phyloP scores from a whole-genome alignment of 1,284 basidiomycete genomes.

The Heterobasidion irregulare region DNA sequence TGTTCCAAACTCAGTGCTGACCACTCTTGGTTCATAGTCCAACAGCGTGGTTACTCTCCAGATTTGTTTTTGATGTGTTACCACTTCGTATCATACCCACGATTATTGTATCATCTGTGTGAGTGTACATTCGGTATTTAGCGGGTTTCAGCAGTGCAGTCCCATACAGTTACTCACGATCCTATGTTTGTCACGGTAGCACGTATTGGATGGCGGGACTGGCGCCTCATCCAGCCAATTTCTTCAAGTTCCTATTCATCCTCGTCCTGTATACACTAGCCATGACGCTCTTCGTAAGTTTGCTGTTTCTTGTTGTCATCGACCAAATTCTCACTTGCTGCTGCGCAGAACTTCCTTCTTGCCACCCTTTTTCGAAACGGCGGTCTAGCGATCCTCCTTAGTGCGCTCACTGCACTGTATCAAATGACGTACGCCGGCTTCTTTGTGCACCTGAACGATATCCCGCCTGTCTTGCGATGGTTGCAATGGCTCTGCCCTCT shows the following conservation, averaged over 20 bases:
- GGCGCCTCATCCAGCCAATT: slow-evolving; percentile 32
- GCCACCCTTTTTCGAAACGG: slow-evolving; percentile 75
- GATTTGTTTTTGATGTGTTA: slow-evolving; percentile 78
- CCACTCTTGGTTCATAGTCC: slow-evolving; percentile 38
- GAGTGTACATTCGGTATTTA: slow-evolving; percentile 14
- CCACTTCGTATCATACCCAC: slow-evolving; percentile 81
- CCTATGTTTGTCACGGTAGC: slow-evolving; percentile 23
- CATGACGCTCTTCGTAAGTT: slow-evolving; percentile 76
- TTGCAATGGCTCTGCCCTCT: slow-evolving; percentile 72
- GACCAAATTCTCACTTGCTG: neutral
- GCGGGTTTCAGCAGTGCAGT: slow-evolving; percentile 1
- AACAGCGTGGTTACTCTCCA: slow-evolving; percentile 79
- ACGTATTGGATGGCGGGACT: slow-evolving; percentile 93
- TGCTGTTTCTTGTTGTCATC: neutral
- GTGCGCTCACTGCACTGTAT: slow-evolving; percentile 67
- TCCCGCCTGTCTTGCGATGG: slow-evolving; percentile 82
- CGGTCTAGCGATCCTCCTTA: slow-evolving; percentile 83
- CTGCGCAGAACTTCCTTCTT: slow-evolving; percentile 76
- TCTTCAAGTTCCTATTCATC: slow-evolving; percentile 30
- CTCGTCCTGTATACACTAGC: slow-evolving; percentile 54
- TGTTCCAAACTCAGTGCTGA: slow-evolving; percentile 7
- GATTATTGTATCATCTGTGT: slow-evolving; percentile 77
- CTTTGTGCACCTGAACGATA: slow-evolving; percentile 74
- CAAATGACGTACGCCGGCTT: slow-evolving; percentile 84
- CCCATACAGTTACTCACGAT: too few relatives aligned